Percentiles rank a stretch among this genome's conserved stretches.
Evolutionary conservation across 768 basidiomycete genomes (phyloP).

Genomic region (Leccinum longicurvipes): DNA sequence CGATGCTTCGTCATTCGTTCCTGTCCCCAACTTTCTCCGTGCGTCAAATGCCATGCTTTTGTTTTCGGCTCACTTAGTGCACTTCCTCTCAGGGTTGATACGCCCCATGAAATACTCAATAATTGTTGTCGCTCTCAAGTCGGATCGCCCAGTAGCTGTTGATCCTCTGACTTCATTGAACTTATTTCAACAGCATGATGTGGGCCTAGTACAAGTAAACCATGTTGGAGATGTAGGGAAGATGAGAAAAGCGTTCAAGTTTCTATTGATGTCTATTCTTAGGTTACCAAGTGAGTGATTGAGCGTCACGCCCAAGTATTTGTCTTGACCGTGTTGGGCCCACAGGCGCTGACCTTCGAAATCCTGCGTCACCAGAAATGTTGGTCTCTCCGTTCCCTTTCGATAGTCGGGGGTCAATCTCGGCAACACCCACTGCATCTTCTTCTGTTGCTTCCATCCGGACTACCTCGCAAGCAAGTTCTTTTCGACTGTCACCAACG

Average conservation of each 20-base stretch:
- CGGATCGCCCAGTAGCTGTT: constrained; percentile 61
- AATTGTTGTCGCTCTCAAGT: constrained; percentile 86
- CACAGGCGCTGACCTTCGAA: constrained; percentile 47
- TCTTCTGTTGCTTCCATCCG: constrained; percentile 36
- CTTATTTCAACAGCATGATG: constrained; percentile 59
- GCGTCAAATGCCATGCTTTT: constrained; percentile 31
- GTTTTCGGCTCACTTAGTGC: constrained; percentile 5
- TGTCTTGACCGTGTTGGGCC: constrained; percentile 18
- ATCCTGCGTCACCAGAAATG: constrained; percentile 70
- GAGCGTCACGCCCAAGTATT: not conserved
- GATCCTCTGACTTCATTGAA: constrained; percentile 51
- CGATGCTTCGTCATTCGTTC: constrained; percentile 55
- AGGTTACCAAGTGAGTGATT: constrained; percentile 39
- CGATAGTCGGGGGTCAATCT: constrained; percentile 48
- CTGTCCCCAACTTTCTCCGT: constrained; percentile 71
- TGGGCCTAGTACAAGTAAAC: constrained; percentile 76
- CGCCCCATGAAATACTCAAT: constrained; percentile 54
- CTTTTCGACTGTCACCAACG: constrained; percentile 29
- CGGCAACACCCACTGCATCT: constrained; percentile 51
- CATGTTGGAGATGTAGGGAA: constrained; percentile 56
- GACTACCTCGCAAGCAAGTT: constrained; percentile 30
- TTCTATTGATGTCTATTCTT: constrained; percentile 64
- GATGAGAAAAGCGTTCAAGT: constrained; percentile 73
- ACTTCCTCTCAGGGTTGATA: constrained; percentile 48
- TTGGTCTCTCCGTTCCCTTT: constrained; percentile 50